Evolutionary conservation across 768 basidiomycete species (phyloP).

Genomic region (Postia placenta): DNA sequence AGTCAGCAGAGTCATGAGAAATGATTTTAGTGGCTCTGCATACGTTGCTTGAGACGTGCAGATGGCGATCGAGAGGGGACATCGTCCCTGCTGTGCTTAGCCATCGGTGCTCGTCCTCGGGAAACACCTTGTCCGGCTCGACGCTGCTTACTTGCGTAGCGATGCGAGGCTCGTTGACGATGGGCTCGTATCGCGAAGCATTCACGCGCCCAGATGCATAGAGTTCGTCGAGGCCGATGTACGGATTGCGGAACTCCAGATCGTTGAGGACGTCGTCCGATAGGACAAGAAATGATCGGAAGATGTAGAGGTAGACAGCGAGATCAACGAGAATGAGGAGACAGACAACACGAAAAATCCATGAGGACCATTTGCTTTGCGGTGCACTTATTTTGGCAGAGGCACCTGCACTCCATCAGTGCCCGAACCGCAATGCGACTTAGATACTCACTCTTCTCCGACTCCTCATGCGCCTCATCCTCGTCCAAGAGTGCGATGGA

Average conservation of each 20-base stretch:
- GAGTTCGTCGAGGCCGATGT: slow-evolving; percentile 21
- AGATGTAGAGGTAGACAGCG: slow-evolving; percentile 10
- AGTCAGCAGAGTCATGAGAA: neutral
- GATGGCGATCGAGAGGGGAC: slow-evolving; percentile 16
- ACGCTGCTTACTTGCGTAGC: slow-evolving; percentile 16
- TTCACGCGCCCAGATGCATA: slow-evolving; percentile 15
- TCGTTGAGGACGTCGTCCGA: neutral
- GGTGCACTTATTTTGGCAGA: neutral
- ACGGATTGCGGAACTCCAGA: slow-evolving; percentile 16
- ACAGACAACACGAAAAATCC: slow-evolving; percentile 3
- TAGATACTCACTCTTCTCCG: slow-evolving; percentile 5
- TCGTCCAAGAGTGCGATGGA: slow-evolving; percentile 6
- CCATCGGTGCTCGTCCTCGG: slow-evolving; percentile 16
- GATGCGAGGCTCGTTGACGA: slow-evolving; percentile 16
- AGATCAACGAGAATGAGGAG: slow-evolving; percentile 13
- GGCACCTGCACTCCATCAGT: neutral
- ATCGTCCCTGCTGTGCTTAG: slow-evolving; percentile 15
- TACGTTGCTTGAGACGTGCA: slow-evolving; percentile 14
- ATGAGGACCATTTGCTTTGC: neutral
- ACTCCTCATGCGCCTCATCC: neutral
- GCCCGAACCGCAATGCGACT: neutral
- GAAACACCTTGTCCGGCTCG: slow-evolving; percentile 15
- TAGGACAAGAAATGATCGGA: slow-evolving; percentile 4
- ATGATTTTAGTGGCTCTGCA: neutral
- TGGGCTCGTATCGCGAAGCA: slow-evolving; percentile 14